A percentile compares a stretch with the other conserved stretches of the same genome.
phyloP scores from a whole-genome alignment of 2,329 filamentous ascomycete genomes.

The Chrysosporium queenslandicum region DNA sequence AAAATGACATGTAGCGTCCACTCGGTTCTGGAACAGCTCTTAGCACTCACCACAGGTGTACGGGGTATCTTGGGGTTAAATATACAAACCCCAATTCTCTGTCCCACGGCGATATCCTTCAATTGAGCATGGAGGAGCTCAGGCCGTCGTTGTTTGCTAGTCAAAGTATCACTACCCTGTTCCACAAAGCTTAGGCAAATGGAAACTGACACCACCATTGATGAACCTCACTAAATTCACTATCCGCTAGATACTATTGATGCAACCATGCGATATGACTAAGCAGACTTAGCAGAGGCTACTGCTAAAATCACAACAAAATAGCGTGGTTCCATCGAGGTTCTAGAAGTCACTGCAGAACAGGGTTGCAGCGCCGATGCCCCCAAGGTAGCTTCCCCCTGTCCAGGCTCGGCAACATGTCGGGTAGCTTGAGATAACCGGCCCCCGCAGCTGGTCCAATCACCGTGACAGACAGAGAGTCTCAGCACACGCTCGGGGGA shows the following conservation, averaged over 20 bases:
- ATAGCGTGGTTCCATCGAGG: background rate
- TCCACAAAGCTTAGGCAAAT: background rate
- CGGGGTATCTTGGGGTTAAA: background rate
- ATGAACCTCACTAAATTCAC: too few species aligned
- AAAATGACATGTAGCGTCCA: background rate
- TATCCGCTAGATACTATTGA: too few species aligned
- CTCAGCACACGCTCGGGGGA: background rate
- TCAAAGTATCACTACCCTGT: background rate
- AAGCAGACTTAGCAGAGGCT: too few species aligned
- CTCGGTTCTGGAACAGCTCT: background rate
- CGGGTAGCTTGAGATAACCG: background rate
- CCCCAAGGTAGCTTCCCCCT: conserved; percentile 6
- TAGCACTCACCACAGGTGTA: background rate
- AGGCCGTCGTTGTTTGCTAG: background rate
- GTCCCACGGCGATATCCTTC: background rate
- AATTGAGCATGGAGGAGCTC: background rate
- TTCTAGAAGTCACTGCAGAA: background rate
- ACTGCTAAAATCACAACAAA: background rate
- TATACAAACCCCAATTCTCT: background rate
- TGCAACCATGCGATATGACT: background rate
- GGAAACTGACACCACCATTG: too few species aligned
- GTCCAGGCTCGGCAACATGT: background rate
- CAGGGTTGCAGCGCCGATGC: conserved; percentile 2
- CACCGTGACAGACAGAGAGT: background rate
- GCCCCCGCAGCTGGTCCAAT: background rate